Conservation (phyloP, 140 eudicot species). For the Cichorium intybus region DNA sequence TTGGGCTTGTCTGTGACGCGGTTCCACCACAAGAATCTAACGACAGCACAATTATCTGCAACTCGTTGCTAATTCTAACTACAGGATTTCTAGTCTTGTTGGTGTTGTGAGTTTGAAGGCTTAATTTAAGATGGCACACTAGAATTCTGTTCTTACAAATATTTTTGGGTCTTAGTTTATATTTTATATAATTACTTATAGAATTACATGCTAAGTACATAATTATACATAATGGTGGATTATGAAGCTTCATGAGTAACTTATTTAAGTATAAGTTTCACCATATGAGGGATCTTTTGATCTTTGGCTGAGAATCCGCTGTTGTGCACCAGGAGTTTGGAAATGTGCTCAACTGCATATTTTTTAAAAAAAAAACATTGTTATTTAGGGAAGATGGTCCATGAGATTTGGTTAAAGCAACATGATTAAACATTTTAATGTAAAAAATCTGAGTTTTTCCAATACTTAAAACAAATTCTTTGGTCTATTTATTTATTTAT, state of each 20-base stretch:
- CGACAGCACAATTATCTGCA: not conserved
- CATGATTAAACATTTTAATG: too few species aligned
- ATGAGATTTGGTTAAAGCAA: too few species aligned
- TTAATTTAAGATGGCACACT: too few species aligned
- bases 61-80: slow-evolving; percentile 18
- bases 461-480: too few species aligned
- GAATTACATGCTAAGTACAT: too few species aligned
- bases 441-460: too few species aligned
- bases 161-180: not conserved
- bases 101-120: slow-evolving; percentile 26
- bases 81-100: slow-evolving; percentile 4
- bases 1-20: slow-evolving; percentile 50
- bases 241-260: too few species aligned
- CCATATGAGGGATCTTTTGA: slow-evolving; percentile 47
- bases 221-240: too few species aligned
- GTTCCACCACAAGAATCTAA: slow-evolving; percentile 20
- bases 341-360: slow-evolving; percentile 81
- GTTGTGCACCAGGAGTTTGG: slow-evolving; percentile 80
- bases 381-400: too few species aligned
- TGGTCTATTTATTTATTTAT: too few species aligned
- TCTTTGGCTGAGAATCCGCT: slow-evolving; percentile 49
- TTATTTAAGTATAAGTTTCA: slow-evolving; percentile 36
- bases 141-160: not conserved
- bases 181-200: not conserved
- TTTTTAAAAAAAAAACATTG: too few species aligned